phyloP scores from a whole-genome alignment of 140 eudicot genomes.

The Anethum foeniculum region DNA sequence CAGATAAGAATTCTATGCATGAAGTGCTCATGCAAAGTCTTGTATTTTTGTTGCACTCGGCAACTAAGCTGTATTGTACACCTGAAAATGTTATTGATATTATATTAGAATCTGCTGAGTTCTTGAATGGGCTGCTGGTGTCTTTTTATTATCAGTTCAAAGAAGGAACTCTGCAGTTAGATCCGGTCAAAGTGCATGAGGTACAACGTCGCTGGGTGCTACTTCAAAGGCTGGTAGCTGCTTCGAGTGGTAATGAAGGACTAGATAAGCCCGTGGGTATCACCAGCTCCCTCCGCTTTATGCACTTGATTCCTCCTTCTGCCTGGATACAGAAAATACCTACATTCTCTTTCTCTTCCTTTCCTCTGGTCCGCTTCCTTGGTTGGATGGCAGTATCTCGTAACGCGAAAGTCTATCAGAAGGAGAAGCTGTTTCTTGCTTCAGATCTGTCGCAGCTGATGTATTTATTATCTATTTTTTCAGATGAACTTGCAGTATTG shows the following conservation, averaged over 20 bases:
- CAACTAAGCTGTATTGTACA: constrained; percentile 63
- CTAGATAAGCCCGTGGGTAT: constrained; percentile 20
- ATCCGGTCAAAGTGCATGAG: constrained; percentile 41
- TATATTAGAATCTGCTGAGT: constrained; percentile 58
- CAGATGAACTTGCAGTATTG: constrained; percentile 71
- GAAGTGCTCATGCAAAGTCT: constrained; percentile 84
- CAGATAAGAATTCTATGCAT: constrained; percentile 62
- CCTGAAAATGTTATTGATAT: constrained; percentile 79
- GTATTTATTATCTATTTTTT: constrained; percentile 54
- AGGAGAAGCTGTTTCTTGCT: constrained; percentile 67
- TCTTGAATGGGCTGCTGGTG: constrained; percentile 46
- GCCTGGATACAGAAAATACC: constrained; percentile 75
- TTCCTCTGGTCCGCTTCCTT: constrained; percentile 70
- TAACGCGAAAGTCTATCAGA: constrained; percentile 66
- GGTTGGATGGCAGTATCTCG: constrained; percentile 97
- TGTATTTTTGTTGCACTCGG: constrained; percentile 70
- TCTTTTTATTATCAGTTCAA: constrained; percentile 43
- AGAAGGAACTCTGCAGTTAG: constrained; percentile 49
- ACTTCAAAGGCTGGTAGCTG: constrained; percentile 71
- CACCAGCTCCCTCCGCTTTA: constrained; percentile 36
- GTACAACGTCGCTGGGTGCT: constrained; percentile 75
- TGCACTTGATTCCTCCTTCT: constrained; percentile 65
- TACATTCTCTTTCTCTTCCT: constrained; percentile 53
- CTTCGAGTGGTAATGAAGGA: constrained; percentile 75
- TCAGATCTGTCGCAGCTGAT: constrained; percentile 66